Conservation (phyloP, 2,329 filamentous ascomycete species). For the Aspergillus ustus region DNA sequence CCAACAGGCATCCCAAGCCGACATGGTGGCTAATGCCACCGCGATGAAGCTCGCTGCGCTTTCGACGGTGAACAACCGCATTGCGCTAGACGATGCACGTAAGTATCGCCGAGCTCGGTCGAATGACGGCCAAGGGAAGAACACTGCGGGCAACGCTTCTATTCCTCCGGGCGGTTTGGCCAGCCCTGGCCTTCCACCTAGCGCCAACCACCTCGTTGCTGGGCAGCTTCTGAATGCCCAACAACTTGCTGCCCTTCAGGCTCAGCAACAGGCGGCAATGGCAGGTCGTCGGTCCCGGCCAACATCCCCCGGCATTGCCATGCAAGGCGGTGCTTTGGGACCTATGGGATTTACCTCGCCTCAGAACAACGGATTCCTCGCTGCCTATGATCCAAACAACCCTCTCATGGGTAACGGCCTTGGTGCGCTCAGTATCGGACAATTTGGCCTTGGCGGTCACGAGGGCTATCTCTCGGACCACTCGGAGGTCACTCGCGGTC, state of each 20-base stretch:
- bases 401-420: conserved; percentile 74
- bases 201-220: conserved; percentile 80
- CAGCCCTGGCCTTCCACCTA: conserved; percentile 63
- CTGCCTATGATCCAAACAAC: conserved; percentile 77
- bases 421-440: conserved; percentile 70
- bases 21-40: conserved; percentile 98
- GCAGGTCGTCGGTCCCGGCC: conserved; percentile 79
- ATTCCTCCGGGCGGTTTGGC: conserved; percentile 68
- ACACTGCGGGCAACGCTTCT: conserved; percentile 49
- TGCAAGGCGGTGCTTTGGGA: conserved; percentile 68
- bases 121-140: conserved; percentile 68
- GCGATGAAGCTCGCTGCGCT: conserved; percentile 98
- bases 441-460: conserved; percentile 70
- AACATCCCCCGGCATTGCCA: conserved; percentile 82
- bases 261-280: conserved; percentile 62
- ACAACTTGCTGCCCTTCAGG: conserved; percentile 80
- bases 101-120: conserved; percentile 93
- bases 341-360: conserved; percentile 78
- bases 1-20: conserved; percentile 69
- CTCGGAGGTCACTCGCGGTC: conserved; percentile 85
- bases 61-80: conserved; percentile 97
- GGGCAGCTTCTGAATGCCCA: conserved; percentile 86
- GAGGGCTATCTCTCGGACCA: conserved; percentile 94
- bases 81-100: conserved; percentile 93
- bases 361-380: conserved; percentile 92